phyloP scores from a whole-genome alignment of 2,329 filamentous ascomycete species.

The Nothomitra cinnamomea region DNA sequence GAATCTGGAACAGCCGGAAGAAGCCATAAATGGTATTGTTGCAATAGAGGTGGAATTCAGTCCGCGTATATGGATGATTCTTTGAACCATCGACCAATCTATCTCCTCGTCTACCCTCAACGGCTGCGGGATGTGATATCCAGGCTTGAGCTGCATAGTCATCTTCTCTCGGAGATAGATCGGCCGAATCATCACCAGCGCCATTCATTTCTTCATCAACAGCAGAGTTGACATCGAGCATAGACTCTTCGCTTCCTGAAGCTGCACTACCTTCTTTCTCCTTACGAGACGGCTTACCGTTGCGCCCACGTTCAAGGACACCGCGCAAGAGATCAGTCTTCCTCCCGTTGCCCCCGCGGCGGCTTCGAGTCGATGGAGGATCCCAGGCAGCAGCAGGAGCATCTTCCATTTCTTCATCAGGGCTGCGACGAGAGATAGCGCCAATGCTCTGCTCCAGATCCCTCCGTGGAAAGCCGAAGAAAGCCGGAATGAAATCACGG shows the following conservation, averaged over 20 bases:
- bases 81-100: slow-evolving; percentile 30
- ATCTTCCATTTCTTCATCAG: slow-evolving; percentile 62
- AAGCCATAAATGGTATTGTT: slow-evolving; percentile 90
- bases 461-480: slow-evolving; percentile 30
- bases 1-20: slow-evolving; percentile 79
- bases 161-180: slow-evolving; percentile 29
- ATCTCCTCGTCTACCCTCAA: slow-evolving; percentile 37
- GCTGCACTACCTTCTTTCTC: slow-evolving; percentile 69
- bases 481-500: slow-evolving; percentile 31
- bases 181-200: slow-evolving; percentile 31
- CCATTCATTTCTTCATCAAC: slow-evolving; percentile 61
- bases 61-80: slow-evolving; percentile 67
- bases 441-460: slow-evolving; percentile 53
- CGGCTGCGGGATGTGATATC: slow-evolving; percentile 39
- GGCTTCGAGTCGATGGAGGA: slow-evolving; percentile 47
- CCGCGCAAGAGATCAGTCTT: slow-evolving; percentile 67
- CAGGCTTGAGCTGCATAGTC: slow-evolving; percentile 47
- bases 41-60: slow-evolving; percentile 76
- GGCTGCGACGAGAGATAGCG: slow-evolving; percentile 21
- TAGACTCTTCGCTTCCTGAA: slow-evolving; percentile 71
- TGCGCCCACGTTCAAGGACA: slow-evolving; percentile 62
- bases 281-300: slow-evolving; percentile 49
- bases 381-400: slow-evolving; percentile 46
- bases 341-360: slow-evolving; percentile 47
- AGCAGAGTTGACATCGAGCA: slow-evolving; percentile 63